Percentiles rank a stretch among this genome's conserved stretches.
These are phyloP conservation scores for Coemansia sp. DNA, from an alignment of 192 early-diverging fungal species.

Conservation along the genomic window DNA sequence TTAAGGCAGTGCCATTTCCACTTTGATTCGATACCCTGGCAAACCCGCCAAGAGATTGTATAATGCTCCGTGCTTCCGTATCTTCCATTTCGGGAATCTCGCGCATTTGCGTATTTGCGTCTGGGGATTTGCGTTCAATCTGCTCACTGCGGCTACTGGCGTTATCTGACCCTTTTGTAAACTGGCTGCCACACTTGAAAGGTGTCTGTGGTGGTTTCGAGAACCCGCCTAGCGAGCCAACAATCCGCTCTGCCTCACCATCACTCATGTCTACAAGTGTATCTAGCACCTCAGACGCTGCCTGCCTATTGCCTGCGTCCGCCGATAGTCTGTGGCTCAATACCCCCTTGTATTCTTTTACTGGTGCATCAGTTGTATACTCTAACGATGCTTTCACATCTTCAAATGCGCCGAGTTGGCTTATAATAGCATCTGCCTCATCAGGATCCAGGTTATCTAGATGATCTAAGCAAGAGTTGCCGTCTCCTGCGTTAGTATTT, in stretches of 20 bases:
- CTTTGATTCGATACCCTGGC: neutral
- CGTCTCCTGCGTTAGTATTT: neutral
- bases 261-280: slow-evolving; percentile 32
- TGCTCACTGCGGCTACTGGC: neutral
- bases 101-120: neutral
- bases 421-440: slow-evolving; percentile 22
- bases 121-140: neutral
- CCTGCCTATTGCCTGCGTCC: neutral
- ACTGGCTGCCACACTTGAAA: neutral
- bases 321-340: neutral
- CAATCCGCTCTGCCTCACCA: slow-evolving; percentile 21
- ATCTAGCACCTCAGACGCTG: neutral
- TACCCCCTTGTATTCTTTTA: neutral
- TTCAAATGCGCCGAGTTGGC: slow-evolving; percentile 17
- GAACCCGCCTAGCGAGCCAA: slow-evolving; percentile 36
- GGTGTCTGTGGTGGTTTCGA: slow-evolving; percentile 2
- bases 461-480: neutral
- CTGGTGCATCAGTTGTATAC: neutral
- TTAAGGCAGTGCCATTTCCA: neutral
- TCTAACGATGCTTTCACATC: neutral
- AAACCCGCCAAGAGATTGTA: slow-evolving; percentile 29
- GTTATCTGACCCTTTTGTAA: neutral
- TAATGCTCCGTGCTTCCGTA: slow-evolving; percentile 21
- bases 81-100: slow-evolving; percentile 32
- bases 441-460: slow-evolving; percentile 20